Percentiles rank a stretch among this genome's conserved stretches.
These are phyloP conservation scores for Lachancea mirantina DNA, from an alignment of 805 yeast genomes.

Conservation along the genomic window DNA sequence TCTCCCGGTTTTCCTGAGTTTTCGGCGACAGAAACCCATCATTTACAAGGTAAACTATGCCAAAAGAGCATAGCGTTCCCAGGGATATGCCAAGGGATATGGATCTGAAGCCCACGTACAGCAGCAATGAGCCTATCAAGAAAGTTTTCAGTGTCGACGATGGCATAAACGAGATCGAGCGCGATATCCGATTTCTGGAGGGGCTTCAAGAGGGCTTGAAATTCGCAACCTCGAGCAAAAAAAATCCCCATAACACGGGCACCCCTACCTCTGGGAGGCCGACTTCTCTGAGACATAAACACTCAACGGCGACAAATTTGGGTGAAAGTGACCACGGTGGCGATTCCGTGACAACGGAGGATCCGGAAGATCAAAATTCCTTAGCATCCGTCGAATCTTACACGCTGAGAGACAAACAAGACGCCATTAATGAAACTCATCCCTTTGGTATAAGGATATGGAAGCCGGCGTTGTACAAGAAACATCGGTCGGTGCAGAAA, in stretches of 20 bases:
- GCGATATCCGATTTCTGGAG: conserved; percentile 57
- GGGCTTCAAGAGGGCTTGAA: conserved; percentile 68
- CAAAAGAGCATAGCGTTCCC: background rate
- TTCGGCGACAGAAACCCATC: too few species aligned
- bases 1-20: too few species aligned
- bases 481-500: conserved; percentile 81
- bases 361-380: conserved; percentile 12
- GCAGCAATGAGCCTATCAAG: conserved; percentile 21
- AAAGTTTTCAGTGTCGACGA: conserved; percentile 73
- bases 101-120: conserved; percentile 8
- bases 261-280: conserved; percentile 6
- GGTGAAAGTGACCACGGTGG: conserved; percentile 9
- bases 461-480: conserved; percentile 96
- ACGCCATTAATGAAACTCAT: conserved; percentile 92
- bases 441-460: conserved; percentile 98
- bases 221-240: conserved; percentile 30
- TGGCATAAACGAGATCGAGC: conserved; percentile 64
- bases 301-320: conserved; percentile 2
- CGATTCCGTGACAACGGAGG: conserved; percentile 7
- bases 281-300: conserved; percentile 4
- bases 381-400: conserved; percentile 61
- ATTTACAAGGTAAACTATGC: too few species aligned
- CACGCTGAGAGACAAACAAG: conserved; percentile 86
- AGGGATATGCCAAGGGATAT: conserved; percentile 9
- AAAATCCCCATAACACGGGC: conserved; percentile 6